Evolutionary conservation across 805 yeast species (phyloP), one percentile per base, ranked within the genome.

Genomic region (Metschnikowia baotianmanensis): DNA sequence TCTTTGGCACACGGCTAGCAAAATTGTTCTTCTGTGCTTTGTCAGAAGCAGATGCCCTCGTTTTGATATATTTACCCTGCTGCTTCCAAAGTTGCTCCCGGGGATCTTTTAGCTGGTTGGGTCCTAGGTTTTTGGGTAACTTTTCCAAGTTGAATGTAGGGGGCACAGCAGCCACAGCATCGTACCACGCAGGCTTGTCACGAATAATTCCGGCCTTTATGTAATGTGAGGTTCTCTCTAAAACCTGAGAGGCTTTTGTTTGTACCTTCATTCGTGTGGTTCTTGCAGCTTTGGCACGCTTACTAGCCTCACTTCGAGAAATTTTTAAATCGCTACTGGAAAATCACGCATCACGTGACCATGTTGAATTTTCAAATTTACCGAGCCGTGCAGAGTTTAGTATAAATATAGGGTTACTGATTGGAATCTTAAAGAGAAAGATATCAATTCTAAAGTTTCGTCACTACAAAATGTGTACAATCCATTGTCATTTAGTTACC

Each of bases 111-210:
- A 48, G 53, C 37, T 47, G 69, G 31, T 53, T 43, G 40, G 45
- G 42, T 17, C 57, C 58, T 28, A 67, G 53, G 26, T 53, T 52
- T 52, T 60, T 65, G 9, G 73, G 61, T 42, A 70, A 67, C 50
- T 73, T 77, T 40, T 73, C 72, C 51, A 82, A 74, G 50, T 80
- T 78, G 45, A 75, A 74, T 30, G 76, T 69, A 25, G 98, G 98
- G 28, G 97, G 97, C 52, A 83, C 74, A 20, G 81, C 73, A 4
- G 86, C 86, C 12, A 93, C 88, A 5, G 86, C 91, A 48, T 82
- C 80, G 63, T 75, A 88, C 99, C 98, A 93, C 1, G 82, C 82
- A 2, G 99, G 99, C 55, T 84, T 83, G 23, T 74, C 64, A 23
- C 63, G 70, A 34, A 88, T 71, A n/a, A 83, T 67, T 1, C 95